Evolutionary conservation across 768 basidiomycete species (phyloP), one percentile per base, ranked within the genome.

Genomic region (Leccinellum albellum): DNA sequence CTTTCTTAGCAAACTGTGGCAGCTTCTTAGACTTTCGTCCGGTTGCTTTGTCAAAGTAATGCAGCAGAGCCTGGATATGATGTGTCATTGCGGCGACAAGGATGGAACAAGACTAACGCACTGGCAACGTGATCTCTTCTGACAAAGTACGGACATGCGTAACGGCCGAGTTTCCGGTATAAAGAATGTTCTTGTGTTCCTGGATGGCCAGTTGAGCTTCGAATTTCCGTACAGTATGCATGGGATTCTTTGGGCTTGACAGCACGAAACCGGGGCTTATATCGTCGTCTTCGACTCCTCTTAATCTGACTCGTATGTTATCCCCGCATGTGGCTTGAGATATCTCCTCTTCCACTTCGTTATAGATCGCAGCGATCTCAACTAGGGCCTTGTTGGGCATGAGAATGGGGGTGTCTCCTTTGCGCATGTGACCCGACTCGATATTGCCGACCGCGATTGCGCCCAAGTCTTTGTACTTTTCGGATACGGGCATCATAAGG

Each of bases 391-490:
- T 87, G 82, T 94, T 98, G 13, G 97, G 97, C 97, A 98, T 98
- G 57, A 98, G 81, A 45, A 91, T 47, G 53, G 97, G 79, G 42
- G 74, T 72, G 66, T 97, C 93, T 53, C 91, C 91, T 76, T 92
- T 95, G 75, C 86, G 87, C 57, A 98, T 71, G 69, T 89, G 87
- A 1, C 97, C 97, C 17, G 93, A 93, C 74, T 98, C 97, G 63
- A 98, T 82, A 77, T 98, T 98, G 57, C 97, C 97, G 64, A 99
- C 95, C 52, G 94, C 79, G 69, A 98, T 80, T n/a, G 95, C 90
- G 52, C 97, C 97, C 88, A 98, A 93, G 72, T 98, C 97, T 71
- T 96, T 94, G 79, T 98, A 98, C 72, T 98, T 98, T 72, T 99
- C 97, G 2, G 93, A 94, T 51, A 99, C 75, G 17, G 97, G 97